Percentiles rank a stretch among this genome's conserved stretches.
Conservation (phyloP, 768 basidiomycete genomes). For the Naganishia antarctica region DNA sequence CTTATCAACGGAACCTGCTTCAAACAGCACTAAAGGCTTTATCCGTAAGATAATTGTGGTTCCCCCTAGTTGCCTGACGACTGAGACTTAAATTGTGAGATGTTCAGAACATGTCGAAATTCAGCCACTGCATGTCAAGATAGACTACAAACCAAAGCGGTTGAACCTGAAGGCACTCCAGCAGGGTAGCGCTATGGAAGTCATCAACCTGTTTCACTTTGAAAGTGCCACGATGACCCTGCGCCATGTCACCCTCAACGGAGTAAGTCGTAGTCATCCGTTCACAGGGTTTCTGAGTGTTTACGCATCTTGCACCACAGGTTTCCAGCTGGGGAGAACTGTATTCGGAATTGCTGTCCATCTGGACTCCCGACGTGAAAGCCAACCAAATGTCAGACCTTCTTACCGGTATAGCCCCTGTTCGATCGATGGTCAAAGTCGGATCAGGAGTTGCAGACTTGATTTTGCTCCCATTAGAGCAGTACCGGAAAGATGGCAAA, state of each 20-base stretch:
- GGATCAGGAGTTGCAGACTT: conserved; percentile 95
- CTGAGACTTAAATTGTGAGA: neutral
- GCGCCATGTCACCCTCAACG: conserved; percentile 81
- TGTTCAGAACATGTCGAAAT: conserved; percentile 73
- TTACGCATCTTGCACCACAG: conserved; percentile 52
- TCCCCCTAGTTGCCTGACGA: neutral
- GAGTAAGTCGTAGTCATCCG: conserved; percentile 59
- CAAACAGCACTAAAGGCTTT: conserved; percentile 57
- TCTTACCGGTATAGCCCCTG: conserved; percentile 91
- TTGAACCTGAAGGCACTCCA: conserved; percentile 88
- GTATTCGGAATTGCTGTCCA: conserved; percentile 86
- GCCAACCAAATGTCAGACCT: conserved; percentile 96
- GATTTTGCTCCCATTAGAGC: conserved; percentile 88
- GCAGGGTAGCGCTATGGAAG: conserved; percentile 85
- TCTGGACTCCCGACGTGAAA: conserved; percentile 99
- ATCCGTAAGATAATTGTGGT: conserved; percentile 59
- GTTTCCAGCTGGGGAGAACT: conserved; percentile 86
- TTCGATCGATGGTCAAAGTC: conserved; percentile 93
- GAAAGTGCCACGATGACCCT: conserved; percentile 98
- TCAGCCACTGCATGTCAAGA: conserved; percentile 87
- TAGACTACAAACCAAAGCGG: conserved; percentile 96
- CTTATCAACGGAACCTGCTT: conserved; percentile 23
- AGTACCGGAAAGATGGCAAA: conserved; percentile 94
- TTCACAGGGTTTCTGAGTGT: neutral
- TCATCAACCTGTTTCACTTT: conserved; percentile 99